A percentile compares a stretch with the other conserved stretches of the same genome.
These are phyloP conservation scores for Ulvella scutata DNA, from an alignment of 139 green algal species.

Conservation along the genomic window DNA sequence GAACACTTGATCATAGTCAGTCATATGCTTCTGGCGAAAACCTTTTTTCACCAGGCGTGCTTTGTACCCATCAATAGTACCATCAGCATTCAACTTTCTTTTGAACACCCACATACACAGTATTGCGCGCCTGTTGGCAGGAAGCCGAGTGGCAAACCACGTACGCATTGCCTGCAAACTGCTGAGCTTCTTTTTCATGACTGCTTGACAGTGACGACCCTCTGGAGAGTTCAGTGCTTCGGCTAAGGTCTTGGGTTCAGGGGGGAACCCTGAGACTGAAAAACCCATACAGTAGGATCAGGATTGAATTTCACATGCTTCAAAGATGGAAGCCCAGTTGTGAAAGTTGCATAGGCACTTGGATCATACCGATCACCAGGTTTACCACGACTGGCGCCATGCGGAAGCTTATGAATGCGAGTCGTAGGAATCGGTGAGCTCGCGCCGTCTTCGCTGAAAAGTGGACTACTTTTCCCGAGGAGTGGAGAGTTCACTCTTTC, in stretches of 20 bases:
- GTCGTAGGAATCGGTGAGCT: too few species aligned
- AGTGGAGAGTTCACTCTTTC: too few species aligned
- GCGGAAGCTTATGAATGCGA: too few species aligned
- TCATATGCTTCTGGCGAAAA: slow-evolving; percentile 15
- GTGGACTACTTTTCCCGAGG: too few species aligned
- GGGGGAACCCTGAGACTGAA: background rate
- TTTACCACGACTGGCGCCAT: too few species aligned
- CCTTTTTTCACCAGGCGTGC: slow-evolving; percentile 32
- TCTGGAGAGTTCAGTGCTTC: background rate
- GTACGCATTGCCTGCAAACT: background rate
- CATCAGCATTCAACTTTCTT: slow-evolving; percentile 14
- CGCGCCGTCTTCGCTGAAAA: too few species aligned
- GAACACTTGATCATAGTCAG: slow-evolving; percentile 30
- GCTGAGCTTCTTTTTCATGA: background rate
- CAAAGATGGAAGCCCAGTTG: too few species aligned
- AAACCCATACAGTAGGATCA: too few species aligned
- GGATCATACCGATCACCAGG: too few species aligned
- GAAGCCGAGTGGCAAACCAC: background rate
- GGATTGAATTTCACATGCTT: too few species aligned
- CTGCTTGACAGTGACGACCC: background rate
- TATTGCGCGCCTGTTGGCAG: background rate
- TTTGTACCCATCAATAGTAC: slow-evolving; percentile 33
- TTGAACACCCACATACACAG: slow-evolving; percentile 23
- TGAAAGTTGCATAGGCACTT: too few species aligned
- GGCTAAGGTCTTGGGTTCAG: background rate